A percentile compares a stretch with the other conserved stretches of the same genome.
These are phyloP conservation scores for Syncephalastrum monosporum DNA, from an alignment of 371 early-diverging fungal species.

Conservation along the genomic window DNA sequence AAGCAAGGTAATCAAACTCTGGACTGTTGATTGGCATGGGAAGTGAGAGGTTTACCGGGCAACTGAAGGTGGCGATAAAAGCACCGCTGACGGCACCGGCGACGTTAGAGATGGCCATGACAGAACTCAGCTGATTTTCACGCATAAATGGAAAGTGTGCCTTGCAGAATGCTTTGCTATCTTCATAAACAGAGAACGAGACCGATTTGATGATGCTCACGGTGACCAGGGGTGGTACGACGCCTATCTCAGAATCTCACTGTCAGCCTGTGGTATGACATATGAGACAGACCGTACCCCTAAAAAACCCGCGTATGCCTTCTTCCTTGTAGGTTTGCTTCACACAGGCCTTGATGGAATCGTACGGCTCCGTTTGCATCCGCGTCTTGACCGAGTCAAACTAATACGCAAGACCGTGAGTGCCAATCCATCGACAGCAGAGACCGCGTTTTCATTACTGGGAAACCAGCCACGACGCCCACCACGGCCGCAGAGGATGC, in stretches of 20 bases:
- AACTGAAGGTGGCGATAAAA: constrained; percentile 66
- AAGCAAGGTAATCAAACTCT: neutral
- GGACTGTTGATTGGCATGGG: too few relatives aligned
- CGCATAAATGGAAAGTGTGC: constrained; percentile 21
- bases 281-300: constrained; percentile 38
- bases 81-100: constrained; percentile 69
- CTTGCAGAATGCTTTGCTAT: constrained; percentile 36
- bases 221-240: constrained; percentile 73
- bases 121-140: constrained; percentile 36
- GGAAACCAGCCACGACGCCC: constrained; percentile 62
- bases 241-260: constrained; percentile 36
- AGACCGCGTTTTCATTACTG: constrained; percentile 23
- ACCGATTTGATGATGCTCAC: constrained; percentile 76
- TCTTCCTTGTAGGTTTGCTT: constrained; percentile 68
- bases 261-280: neutral
- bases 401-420: constrained; percentile 8
- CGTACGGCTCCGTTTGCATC: constrained; percentile 78
- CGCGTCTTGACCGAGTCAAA: constrained; percentile 83
- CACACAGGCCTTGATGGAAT: constrained; percentile 67
- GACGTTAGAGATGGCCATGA: constrained; percentile 52
- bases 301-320: constrained; percentile 72
- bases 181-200: constrained; percentile 76
- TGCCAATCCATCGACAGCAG: neutral
- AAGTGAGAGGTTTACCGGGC: constrained; percentile 40
- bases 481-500: constrained; percentile 64